A percentile compares a stretch with the other conserved stretches of the same genome.
These are phyloP conservation scores for Kwoniella botswanensis DNA, from an alignment of 768 basidiomycete genomes.

Conservation along the genomic window DNA sequence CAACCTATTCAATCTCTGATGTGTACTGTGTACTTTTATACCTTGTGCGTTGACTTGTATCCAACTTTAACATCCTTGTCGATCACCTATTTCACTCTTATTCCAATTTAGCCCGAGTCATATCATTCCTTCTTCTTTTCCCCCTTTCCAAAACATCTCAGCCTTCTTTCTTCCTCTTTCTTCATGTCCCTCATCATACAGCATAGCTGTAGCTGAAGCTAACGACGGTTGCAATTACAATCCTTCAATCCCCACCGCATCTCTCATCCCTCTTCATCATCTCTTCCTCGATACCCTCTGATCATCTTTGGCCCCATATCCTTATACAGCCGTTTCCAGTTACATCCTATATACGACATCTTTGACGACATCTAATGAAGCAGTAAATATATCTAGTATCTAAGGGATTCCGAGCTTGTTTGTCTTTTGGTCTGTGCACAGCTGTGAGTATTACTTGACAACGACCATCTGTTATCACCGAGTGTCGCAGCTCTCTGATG, in stretches of 20 bases:
- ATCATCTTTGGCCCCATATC: neutral
- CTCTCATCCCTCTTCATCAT: neutral
- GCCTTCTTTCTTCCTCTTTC: neutral
- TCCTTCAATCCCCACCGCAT: neutral
- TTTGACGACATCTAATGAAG: neutral
- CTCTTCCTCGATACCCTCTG: neutral
- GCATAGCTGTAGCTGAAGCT: neutral
- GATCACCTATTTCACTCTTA: neutral
- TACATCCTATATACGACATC: neutral
- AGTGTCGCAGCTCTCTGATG: neutral
- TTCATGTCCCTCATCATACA: neutral
- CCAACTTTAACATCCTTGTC: neutral
- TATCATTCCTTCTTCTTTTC: slow-evolving; percentile 6
- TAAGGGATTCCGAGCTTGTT: neutral
- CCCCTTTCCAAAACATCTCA: slow-evolving; percentile 20
- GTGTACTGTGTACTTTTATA: neutral
- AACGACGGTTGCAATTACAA: slow-evolving; percentile 12
- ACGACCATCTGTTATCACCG: neutral
- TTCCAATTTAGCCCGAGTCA: slow-evolving; percentile 20
- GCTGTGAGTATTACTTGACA: neutral
- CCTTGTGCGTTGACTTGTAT: slow-evolving; percentile 1
- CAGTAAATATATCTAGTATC: neutral
- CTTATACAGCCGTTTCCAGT: neutral
- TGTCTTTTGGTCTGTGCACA: neutral
- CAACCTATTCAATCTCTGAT: neutral